Evolutionary conservation across 768 basidiomycete genomes (phyloP), one percentile per base, ranked within the genome.

Genomic region (Auricularia cornea): DNA sequence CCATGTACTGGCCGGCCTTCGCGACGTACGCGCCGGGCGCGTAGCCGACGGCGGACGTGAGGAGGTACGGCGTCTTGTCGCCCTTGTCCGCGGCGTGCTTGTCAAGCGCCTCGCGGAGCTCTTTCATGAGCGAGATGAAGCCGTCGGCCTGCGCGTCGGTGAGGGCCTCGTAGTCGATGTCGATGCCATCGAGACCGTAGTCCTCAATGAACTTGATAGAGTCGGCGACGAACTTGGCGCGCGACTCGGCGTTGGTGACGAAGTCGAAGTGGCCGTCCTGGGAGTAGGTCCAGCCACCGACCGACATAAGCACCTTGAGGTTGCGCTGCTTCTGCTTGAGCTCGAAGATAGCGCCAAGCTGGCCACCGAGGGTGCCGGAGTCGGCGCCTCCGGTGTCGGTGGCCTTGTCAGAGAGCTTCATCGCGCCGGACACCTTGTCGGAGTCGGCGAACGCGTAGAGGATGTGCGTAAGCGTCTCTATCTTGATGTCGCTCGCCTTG

Each of bases 381-480:
- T 63, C 28, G 59, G 63, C 31, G 59, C 66, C 35, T 64, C 57
- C 54, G 57, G 60, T 57, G 64, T 78, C 77, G 1, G 75, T 74
- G 72, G 74, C 76, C 0, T 68, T n/a, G 59, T 77, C 77, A 26
- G 72, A 74, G 40, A 78, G 60, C 20, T 63, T 66, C 14, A 76
- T 74, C 44, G 69, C 69, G 12, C 77, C 77, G 2, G 71, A 68
- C 28, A 72, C 71, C 16, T 72, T 69, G 61, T 72, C 68, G 57
- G 74, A 67, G 62, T 78, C 76, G n/a, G 70, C 75, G 62, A 77
- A 77, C 1, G 75, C 74, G 61, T 76, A 76, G 40, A 73, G 70
- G 67, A 76, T 69, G 65, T 76, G 76, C 0, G 76, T 77, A 28
- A 61, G 60, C 18, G 60, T 40, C 26, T 28, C 38, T 30, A 40